phyloP scores from a whole-genome alignment of 2,329 filamentous ascomycete genomes.

The Neoascochyta sp. region DNA sequence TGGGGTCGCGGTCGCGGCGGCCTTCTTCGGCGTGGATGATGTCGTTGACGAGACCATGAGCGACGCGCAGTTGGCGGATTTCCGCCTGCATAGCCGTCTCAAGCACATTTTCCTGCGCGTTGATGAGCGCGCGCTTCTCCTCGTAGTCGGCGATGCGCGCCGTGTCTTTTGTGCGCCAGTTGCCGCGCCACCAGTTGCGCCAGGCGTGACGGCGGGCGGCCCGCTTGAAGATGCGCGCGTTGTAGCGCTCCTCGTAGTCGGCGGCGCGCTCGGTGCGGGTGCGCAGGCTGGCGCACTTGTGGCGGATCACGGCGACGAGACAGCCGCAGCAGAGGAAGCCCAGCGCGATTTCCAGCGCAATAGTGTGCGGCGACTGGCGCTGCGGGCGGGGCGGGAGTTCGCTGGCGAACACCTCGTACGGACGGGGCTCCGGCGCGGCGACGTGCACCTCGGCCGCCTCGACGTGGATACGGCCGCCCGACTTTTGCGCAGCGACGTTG shows the following conservation, averaged over 20 bases:
- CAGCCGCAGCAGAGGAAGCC: conserved; percentile 45
- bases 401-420: conserved; percentile 10
- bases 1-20: conserved; percentile 8
- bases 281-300: conserved; percentile 49
- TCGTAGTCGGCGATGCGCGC: conserved; percentile 45
- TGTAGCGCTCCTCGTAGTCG: conserved; percentile 52
- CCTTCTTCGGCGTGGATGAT: conserved; percentile 44
- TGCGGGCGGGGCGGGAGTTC: conserved; percentile 20
- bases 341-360: conserved; percentile 45
- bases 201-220: conserved; percentile 52
- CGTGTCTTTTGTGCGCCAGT: conserved; percentile 23
- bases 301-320: conserved; percentile 44
- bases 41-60: conserved; percentile 52
- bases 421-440: conserved; percentile 7
- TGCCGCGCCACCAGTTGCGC: conserved; percentile 49
- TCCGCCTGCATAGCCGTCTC: conserved; percentile 44
- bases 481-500: conserved; percentile 14
- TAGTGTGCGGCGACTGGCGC: conserved; percentile 32
- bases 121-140: conserved; percentile 50
- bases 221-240: conserved; percentile 50
- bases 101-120: conserved; percentile 45
- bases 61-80: conserved; percentile 51
- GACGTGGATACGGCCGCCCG: conserved; percentile 13
- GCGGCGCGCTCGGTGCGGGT: conserved; percentile 52
- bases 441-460: conserved; percentile 3